phyloP scores from a whole-genome alignment of 2,329 filamentous ascomycete genomes.

The Macrophomina tecta region DNA sequence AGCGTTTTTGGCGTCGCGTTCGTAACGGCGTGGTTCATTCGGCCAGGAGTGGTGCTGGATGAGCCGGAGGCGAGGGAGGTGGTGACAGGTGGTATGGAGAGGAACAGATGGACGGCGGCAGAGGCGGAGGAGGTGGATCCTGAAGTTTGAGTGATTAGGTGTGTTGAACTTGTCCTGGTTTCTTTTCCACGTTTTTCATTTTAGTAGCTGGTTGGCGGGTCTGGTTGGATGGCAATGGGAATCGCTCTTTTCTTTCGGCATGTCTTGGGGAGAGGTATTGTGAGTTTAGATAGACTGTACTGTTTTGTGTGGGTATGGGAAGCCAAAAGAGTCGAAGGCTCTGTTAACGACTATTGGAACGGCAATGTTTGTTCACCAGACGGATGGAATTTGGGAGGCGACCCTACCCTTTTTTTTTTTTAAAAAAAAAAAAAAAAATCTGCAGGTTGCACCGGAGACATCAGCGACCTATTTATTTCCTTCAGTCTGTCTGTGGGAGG shows the following conservation, averaged over 20 bases:
- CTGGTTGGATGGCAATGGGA: no score
- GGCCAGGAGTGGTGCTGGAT: constrained; percentile 42
- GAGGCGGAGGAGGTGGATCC: background rate
- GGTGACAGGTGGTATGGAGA: background rate
- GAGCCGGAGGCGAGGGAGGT: constrained; percentile 9
- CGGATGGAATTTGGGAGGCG: no score
- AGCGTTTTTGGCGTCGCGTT: constrained; percentile 71
- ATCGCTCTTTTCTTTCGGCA: no score
- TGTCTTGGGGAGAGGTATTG: no score
- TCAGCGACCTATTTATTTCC: no score
- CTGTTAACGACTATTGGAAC: no score
- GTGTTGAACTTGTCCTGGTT: background rate
- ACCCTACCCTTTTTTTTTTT: no score
- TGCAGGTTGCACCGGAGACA: no score
- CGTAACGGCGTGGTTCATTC: constrained; percentile 71
- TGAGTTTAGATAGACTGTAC: background rate
- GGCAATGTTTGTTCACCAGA: no score
- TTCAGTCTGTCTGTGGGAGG: no score
- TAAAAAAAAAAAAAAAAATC: no score
- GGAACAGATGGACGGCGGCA: background rate
- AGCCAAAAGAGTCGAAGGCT: background rate
- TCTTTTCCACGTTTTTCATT: background rate
- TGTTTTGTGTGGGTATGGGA: background rate
- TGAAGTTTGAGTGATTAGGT: background rate
- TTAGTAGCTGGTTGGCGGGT: no score